Conservation (phyloP, 2,329 filamentous ascomycete species). For the Nothophoma quercina region DNA sequence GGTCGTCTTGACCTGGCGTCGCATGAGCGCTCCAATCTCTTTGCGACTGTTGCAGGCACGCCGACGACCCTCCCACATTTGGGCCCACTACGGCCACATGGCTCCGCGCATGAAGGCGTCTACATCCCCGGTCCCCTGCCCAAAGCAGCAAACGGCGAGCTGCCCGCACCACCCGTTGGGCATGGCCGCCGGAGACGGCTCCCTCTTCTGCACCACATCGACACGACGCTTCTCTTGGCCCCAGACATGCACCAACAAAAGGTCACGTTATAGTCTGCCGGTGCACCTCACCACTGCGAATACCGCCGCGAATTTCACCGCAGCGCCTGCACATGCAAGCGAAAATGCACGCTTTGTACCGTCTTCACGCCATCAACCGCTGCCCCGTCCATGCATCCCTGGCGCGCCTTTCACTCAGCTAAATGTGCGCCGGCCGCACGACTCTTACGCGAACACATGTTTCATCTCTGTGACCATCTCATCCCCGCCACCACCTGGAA, state of each 20-base stretch:
- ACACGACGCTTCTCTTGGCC: too few relatives aligned
- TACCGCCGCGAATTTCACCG: not conserved
- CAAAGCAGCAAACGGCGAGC: too few relatives aligned
- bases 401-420: constrained; percentile 1
- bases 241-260: too few relatives aligned
- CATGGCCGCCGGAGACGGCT: not conserved
- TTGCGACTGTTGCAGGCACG: not conserved
- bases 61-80: not conserved
- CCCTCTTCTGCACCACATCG: not conserved
- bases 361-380: not conserved
- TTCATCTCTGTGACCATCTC: constrained; percentile 10
- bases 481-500: constrained; percentile 6
- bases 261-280: not conserved
- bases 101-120: too few relatives aligned
- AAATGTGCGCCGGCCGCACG: not conserved
- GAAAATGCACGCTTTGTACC: not conserved
- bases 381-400: not conserved
- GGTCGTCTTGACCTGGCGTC: not conserved
- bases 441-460: constrained; percentile 10
- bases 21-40: not conserved
- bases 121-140: too few relatives aligned
- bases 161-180: not conserved
- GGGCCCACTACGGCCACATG: not conserved
- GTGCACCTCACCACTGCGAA: not conserved
- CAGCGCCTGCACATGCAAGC: not conserved